Base-by-base conservation (phyloP, 116 monocot species). In the Iris pallida region DNA sequence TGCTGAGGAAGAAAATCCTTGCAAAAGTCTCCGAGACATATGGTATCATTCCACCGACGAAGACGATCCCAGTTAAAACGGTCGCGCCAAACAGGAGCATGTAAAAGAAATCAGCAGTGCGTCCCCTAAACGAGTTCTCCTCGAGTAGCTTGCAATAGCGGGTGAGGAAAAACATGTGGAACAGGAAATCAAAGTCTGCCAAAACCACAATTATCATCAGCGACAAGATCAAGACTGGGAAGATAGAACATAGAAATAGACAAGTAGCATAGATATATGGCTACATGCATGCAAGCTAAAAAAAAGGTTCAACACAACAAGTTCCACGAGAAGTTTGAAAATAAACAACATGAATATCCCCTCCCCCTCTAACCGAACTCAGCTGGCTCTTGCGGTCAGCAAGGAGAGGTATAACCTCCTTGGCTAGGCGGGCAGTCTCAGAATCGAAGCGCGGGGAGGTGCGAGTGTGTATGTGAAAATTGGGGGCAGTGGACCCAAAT, bases 131-230 rank as follows among this genome's bases (percentile, higher is more conserved):
- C 12, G 99, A 99, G 79, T 99, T 99, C 71, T 99, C 99, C 79
- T 99, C 99, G 13, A 99, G 84, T 43, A 99, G 84, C 70, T 93
- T 99, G 84, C 99, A 99, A 66, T 99, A 99, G 63, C 90, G 88
- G 47, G 93, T 83, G 76, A 99, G 90, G 75, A 99, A 99, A 67
- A 99, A 99, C 93, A 99, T 99, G 69, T 99, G 98, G 68, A 99
- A 99, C 5, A 99, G 79, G 65, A 99, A 99, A 64, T 99, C 98
- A 78, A 99, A 75, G 73, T 93, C 98, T 99, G 88, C 16, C 20
- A 65, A 82, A 30, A 30, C 30, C 30, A 30, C 30, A n/a, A n/a
- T n/a, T n/a, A n/a, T n/a, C 16, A 71, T 3, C 14, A 59, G 43
- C 42, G 66, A 69, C 44, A 19, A 59, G 44, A 68, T 68, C 63